phyloP scores from a whole-genome alignment of 768 basidiomycete genomes.

The Xerocomus spinulosus region DNA sequence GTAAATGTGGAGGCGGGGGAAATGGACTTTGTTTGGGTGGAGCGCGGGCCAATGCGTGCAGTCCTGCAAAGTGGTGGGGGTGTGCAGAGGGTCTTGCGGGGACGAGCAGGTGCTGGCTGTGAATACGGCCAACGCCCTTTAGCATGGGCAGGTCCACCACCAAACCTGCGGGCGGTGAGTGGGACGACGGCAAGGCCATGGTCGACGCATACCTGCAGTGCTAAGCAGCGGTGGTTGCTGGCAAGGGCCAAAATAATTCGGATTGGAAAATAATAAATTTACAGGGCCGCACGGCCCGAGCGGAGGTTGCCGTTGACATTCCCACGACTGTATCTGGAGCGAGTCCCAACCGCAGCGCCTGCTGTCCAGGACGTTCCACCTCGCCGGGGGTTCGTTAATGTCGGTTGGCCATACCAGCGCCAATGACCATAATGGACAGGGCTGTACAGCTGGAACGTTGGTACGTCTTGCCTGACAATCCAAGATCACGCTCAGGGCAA shows the following conservation, averaged over 20 bases:
- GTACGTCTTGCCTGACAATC: background rate
- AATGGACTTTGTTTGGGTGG: constrained; percentile 8
- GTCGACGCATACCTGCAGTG: too few relatives aligned
- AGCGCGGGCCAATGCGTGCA: constrained; percentile 14
- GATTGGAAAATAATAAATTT: background rate
- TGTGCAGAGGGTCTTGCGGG: constrained; percentile 7
- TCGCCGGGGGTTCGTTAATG: background rate
- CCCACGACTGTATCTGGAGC: background rate
- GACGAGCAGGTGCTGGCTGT: constrained; percentile 45
- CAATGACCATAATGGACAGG: constrained; percentile 5
- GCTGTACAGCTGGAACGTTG: constrained; percentile 15
- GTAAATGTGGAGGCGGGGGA: background rate
- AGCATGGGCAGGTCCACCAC: constrained; percentile 64
- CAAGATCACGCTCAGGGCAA: constrained; percentile 7
- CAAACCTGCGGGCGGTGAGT: constrained; percentile 8
- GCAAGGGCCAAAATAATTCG: too few relatives aligned
- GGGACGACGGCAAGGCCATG: too few relatives aligned
- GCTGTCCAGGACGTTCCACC: background rate
- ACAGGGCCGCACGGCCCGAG: background rate
- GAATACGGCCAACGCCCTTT: constrained; percentile 53
- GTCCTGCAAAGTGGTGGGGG: constrained; percentile 20
- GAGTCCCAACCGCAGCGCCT: background rate
- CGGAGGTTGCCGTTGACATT: background rate
- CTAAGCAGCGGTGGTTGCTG: too few relatives aligned
- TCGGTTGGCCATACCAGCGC: background rate